Evolutionary conservation across 2,329 filamentous ascomycete genomes (phyloP).

Genomic region (Aspergillus bombycis): DNA sequence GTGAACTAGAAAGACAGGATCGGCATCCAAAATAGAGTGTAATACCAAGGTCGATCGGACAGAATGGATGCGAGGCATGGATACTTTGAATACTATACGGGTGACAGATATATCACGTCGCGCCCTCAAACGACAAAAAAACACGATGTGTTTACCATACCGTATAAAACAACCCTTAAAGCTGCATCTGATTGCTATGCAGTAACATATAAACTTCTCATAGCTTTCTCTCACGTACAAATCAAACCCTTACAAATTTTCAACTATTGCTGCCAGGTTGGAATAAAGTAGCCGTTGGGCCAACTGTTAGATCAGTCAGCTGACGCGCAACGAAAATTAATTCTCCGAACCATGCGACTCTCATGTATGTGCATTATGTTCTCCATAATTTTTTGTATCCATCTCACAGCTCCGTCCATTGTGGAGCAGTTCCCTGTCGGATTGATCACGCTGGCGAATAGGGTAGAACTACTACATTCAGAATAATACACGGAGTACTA

Average conservation of each 20-base stretch:
- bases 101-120: no score
- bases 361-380: background rate
- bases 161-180: no score
- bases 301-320: background rate
- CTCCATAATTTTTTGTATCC: background rate
- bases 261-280: background rate
- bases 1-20: background rate
- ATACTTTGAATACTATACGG: no score
- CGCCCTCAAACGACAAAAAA: no score
- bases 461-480: background rate
- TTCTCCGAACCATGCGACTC: slow-evolving; percentile 13
- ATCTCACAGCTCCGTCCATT: background rate
- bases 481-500: no score
- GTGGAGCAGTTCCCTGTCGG: slow-evolving; percentile 7
- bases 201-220: background rate
- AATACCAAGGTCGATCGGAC: no score
- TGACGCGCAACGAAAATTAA: slow-evolving; percentile 10
- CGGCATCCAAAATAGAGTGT: background rate
- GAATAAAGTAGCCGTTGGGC: background rate
- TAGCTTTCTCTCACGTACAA: background rate
- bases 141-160: no score
- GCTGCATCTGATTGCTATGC: background rate
- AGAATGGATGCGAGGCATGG: no score
- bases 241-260: no score
- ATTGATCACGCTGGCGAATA: background rate